phyloP scores from a whole-genome alignment of 2,329 filamentous ascomycete species.

The Ceratocystis cubensis region DNA sequence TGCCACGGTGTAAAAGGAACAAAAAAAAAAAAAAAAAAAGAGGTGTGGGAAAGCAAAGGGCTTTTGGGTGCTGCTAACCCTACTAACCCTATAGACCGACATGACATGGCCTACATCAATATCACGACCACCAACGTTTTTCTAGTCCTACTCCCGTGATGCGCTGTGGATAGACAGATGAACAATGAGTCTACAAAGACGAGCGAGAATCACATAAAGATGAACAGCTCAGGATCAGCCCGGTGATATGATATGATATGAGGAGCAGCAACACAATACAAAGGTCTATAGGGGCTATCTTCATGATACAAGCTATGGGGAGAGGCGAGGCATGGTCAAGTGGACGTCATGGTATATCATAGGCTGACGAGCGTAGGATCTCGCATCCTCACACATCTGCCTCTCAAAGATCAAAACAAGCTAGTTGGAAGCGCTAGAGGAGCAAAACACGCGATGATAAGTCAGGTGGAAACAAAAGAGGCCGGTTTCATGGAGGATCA shows the following conservation, averaged over 20 bases:
- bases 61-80: background rate
- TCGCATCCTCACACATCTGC: background rate
- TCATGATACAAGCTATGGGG: background rate
- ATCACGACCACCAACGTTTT: background rate
- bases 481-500: conserved; percentile 3
- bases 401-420: background rate
- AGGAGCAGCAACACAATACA: background rate
- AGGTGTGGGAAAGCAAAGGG: background rate
- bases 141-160: background rate
- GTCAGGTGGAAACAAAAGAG: conserved; percentile 2
- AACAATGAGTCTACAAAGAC: background rate
- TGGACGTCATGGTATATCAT: background rate
- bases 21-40: background rate
- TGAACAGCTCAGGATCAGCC: background rate
- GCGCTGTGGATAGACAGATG: background rate
- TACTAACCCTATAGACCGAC: background rate
- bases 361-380: background rate
- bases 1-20: background rate
- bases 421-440: background rate
- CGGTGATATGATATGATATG: background rate
- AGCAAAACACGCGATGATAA: background rate
- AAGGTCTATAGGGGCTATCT: background rate
- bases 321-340: background rate
- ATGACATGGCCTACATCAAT: background rate
- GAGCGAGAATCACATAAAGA: background rate